Conservation (phyloP, 768 basidiomycete genomes). For the Boletus sp. region DNA sequence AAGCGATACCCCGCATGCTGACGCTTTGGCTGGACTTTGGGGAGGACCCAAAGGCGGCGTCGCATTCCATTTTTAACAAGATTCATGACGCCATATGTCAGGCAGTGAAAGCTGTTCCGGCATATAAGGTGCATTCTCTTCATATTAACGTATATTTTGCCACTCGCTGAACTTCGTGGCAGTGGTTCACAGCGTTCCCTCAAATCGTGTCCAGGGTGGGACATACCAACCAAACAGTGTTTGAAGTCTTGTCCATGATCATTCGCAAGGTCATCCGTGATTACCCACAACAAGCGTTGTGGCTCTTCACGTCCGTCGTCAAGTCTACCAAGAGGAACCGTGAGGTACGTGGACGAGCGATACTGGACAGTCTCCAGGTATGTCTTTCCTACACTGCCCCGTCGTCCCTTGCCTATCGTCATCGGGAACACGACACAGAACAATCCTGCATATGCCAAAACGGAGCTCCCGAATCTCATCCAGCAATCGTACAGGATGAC, state of each 20-base stretch:
- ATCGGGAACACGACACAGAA: slow-evolving; percentile 33
- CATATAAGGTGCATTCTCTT: slow-evolving; percentile 66
- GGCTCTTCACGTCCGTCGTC: slow-evolving; percentile 87
- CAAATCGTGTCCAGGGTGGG: slow-evolving; percentile 95
- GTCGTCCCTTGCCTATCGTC: not conserved
- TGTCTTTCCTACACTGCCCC: not conserved
- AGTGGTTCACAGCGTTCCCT: slow-evolving; percentile 97
- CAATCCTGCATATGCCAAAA: slow-evolving; percentile 42
- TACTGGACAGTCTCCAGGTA: slow-evolving; percentile 61
- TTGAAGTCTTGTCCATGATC: slow-evolving; percentile 56
- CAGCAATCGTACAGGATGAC: slow-evolving; percentile 59
- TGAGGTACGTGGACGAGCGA: slow-evolving; percentile 54
- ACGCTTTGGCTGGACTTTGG: slow-evolving; percentile 94
- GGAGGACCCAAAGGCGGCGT: slow-evolving; percentile 41
- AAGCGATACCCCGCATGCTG: slow-evolving; percentile 88
- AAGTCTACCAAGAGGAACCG: slow-evolving; percentile 76
- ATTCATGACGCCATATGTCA: slow-evolving; percentile 57
- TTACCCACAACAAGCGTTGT: slow-evolving; percentile 89
- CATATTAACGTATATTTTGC: not conserved
- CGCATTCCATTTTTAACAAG: slow-evolving; percentile 45
- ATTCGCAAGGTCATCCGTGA: slow-evolving; percentile 72
- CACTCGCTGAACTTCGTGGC: slow-evolving; percentile 8
- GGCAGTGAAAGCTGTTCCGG: slow-evolving; percentile 60
- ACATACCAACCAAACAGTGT: slow-evolving; percentile 64
- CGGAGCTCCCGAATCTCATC: slow-evolving; percentile 50